These are phyloP conservation scores for Shiraia sp. DNA, from an alignment of 2,329 filamentous ascomycete genomes.

Conservation along the genomic window DNA sequence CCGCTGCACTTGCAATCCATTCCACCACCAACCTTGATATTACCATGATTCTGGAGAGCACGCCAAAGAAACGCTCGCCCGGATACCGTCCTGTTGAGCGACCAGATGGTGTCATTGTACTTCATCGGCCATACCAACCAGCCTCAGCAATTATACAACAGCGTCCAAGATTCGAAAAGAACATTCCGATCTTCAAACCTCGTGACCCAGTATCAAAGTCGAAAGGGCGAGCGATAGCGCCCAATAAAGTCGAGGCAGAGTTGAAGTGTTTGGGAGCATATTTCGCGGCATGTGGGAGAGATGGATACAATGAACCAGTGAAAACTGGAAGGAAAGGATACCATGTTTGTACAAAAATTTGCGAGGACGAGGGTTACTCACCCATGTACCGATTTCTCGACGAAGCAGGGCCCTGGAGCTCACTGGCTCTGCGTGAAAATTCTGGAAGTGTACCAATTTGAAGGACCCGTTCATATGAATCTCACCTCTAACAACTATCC, in stretches of 20 bases:
- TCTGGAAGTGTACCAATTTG: background rate
- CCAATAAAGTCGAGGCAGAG: background rate
- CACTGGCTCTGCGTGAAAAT: background rate
- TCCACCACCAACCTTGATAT: slow-evolving; percentile 1
- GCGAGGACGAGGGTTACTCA: background rate
- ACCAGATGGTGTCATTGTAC: slow-evolving; percentile 21
- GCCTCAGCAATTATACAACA: background rate
- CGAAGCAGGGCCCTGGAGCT: slow-evolving; percentile 13
- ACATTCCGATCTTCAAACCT: background rate
- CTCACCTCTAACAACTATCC: too few relatives aligned
- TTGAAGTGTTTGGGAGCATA: background rate
- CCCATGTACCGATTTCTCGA: slow-evolving; percentile 15
- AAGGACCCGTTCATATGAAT: too few relatives aligned
- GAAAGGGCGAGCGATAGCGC: background rate
- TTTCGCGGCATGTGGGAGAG: slow-evolving; percentile 1
- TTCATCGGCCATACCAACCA: slow-evolving; percentile 18
- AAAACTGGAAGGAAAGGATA: slow-evolving; percentile 5
- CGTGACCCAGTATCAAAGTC: background rate
- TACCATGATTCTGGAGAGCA: slow-evolving; percentile 2
- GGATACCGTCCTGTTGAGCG: slow-evolving; percentile 16
- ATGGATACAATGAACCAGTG: slow-evolving; percentile 1
- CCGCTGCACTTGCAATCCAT: background rate
- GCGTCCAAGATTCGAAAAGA: slow-evolving; percentile 2
- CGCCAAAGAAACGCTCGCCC: slow-evolving; percentile 3
- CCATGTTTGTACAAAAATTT: background rate